phyloP scores from a whole-genome alignment of 2,329 filamentous ascomycete genomes.

The Paecilomyces formosus region DNA sequence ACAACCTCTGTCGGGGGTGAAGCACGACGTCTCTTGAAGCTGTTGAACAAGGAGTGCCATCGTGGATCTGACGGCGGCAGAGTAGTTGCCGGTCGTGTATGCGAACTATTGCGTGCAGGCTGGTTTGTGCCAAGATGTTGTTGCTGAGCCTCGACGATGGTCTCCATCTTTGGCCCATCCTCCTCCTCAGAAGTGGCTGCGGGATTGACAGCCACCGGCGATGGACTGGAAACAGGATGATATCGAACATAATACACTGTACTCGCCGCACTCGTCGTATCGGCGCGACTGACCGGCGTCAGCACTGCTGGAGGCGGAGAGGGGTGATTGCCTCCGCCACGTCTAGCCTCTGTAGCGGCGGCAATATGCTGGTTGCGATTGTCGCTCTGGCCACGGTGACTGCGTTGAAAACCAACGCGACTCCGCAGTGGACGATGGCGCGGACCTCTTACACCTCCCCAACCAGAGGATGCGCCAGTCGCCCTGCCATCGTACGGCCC shows the following conservation, averaged over 20 bases:
- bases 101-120: slow-evolving; percentile 14
- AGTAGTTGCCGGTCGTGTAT: slow-evolving; percentile 23
- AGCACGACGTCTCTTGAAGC: slow-evolving; percentile 51
- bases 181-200: slow-evolving; percentile 12
- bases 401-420: slow-evolving; percentile 21
- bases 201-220: slow-evolving; percentile 27
- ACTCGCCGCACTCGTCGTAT: slow-evolving; percentile 55
- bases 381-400: slow-evolving; percentile 11
- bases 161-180: slow-evolving; percentile 16
- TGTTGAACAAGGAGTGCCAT: slow-evolving; percentile 49
- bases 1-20: slow-evolving; percentile 55
- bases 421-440: slow-evolving; percentile 29
- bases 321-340: slow-evolving; percentile 17
- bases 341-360: slow-evolving; percentile 7
- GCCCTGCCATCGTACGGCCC: slow-evolving; percentile 33
- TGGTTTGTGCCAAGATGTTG: slow-evolving; percentile 9
- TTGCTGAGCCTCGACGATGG: slow-evolving; percentile 13
- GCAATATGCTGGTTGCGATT: slow-evolving; percentile 9
- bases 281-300: slow-evolving; percentile 53
- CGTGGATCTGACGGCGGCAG: slow-evolving; percentile 23
- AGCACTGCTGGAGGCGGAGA: slow-evolving; percentile 41
- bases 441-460: slow-evolving; percentile 30
- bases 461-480: slow-evolving; percentile 27
- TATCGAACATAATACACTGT: slow-evolving; percentile 59
- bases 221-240: slow-evolving; percentile 46